A percentile compares a stretch with the other conserved stretches of the same genome.
These are phyloP conservation scores for Sophora flavescens DNA, from an alignment of 306 rosid genomes.

Conservation along the genomic window DNA sequence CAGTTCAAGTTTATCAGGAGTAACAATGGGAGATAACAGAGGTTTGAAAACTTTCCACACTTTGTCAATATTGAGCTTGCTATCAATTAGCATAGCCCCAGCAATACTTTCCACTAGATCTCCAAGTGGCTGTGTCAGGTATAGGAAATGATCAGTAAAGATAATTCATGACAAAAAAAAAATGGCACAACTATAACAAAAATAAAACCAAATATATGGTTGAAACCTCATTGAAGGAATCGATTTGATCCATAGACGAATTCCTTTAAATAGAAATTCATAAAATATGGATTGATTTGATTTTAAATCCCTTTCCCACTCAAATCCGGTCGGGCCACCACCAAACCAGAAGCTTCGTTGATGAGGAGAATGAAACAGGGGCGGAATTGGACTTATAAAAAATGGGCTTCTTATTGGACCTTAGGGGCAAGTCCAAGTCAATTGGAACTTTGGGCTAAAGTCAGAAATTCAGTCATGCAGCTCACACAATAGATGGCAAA, in stretches of 20 bases:
- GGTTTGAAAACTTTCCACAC: slow-evolving; percentile 89
- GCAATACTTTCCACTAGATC: slow-evolving; percentile 96
- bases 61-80: slow-evolving; percentile 72
- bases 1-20: slow-evolving; percentile 94
- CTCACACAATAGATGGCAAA: too few species aligned
- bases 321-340: background rate
- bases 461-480: too few species aligned
- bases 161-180: slow-evolving; percentile 35
- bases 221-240: background rate
- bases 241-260: background rate
- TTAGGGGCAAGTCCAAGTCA: too few species aligned
- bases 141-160: slow-evolving; percentile 18
- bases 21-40: slow-evolving; percentile 86
- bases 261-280: slow-evolving; percentile 7
- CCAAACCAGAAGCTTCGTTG: too few species aligned
- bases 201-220: background rate
- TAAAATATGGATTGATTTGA: slow-evolving; percentile 22
- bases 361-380: too few species aligned
- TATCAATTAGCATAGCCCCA: slow-evolving; percentile 88
- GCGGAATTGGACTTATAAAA: too few species aligned
- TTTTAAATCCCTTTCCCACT: background rate
- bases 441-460: too few species aligned
- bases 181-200: slow-evolving; percentile 9
- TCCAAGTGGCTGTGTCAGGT: slow-evolving; percentile 77
- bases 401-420: too few species aligned